These are phyloP conservation scores for Pichia scutulata DNA, from an alignment of 805 yeast genomes.

Conservation along the genomic window DNA sequence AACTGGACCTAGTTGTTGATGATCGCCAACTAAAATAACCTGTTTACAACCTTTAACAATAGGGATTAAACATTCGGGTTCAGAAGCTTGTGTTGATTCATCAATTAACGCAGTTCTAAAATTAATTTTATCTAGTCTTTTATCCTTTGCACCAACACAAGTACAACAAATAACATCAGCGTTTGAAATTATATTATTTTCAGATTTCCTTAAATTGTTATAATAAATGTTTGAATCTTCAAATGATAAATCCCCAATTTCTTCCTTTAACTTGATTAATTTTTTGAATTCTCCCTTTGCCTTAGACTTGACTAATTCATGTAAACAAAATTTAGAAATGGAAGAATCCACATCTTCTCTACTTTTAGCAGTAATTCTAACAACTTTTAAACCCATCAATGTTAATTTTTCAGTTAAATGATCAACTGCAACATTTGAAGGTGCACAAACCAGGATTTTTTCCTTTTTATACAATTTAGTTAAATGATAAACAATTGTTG, in stretches of 20 bases:
- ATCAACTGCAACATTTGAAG: constrained; percentile 92
- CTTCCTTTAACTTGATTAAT: constrained; percentile 49
- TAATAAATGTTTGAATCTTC: constrained; percentile 42
- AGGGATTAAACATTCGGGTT: constrained; percentile 87
- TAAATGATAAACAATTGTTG: constrained; percentile 76
- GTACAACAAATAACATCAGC: constrained; percentile 86
- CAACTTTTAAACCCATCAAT: constrained; percentile 66
- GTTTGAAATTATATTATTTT: constrained; percentile 38
- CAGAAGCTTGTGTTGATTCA: constrained; percentile 91
- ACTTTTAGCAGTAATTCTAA: constrained; percentile 66
- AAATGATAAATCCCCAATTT: constrained; percentile 59
- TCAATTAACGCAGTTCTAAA: constrained; percentile 82
- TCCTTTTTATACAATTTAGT: constrained; percentile 47
- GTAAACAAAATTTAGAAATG: constrained; percentile 50
- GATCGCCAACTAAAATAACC: constrained; percentile 85
- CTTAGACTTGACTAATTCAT: constrained; percentile 37
- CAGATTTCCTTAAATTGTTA: constrained; percentile 38
- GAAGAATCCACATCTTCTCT: constrained; percentile 75
- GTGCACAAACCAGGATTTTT: constrained; percentile 82
- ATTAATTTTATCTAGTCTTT: constrained; percentile 42
- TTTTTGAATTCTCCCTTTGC: constrained; percentile 54
- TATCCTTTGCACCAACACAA: constrained; percentile 88
- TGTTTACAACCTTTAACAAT: constrained; percentile 85
- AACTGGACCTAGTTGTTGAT: constrained; percentile 92
- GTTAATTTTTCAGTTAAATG: constrained; percentile 73